Evolutionary conservation across 768 basidiomycete species (phyloP).

Genomic region (Rhodotorula babjevae): DNA sequence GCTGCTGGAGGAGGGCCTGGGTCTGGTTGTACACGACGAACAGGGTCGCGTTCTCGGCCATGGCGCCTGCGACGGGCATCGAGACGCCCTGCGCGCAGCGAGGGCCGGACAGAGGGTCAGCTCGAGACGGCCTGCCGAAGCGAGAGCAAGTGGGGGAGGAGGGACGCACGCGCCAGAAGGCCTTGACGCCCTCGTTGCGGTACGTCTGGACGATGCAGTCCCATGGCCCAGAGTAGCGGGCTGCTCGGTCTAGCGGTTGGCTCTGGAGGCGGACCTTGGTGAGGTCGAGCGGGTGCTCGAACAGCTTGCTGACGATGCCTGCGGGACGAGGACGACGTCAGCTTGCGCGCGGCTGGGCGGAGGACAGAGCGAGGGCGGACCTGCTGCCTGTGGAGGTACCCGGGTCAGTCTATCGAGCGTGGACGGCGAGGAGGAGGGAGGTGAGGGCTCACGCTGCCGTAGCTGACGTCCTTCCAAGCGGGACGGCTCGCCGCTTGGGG

Average conservation of each 20-base stretch:
- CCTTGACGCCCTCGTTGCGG: slow-evolving; percentile 71
- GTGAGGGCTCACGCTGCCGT: slow-evolving; percentile 31
- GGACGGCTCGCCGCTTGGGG: not conserved
- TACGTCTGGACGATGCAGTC: slow-evolving; percentile 82
- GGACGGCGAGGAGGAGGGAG: not conserved
- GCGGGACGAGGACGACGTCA: slow-evolving; percentile 53
- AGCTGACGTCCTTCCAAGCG: slow-evolving; percentile 40
- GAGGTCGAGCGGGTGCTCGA: slow-evolving; percentile 89
- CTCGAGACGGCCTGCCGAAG: slow-evolving; percentile 6
- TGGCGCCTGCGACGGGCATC: slow-evolving; percentile 83
- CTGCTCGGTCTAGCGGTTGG: slow-evolving; percentile 68
- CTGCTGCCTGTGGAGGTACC: slow-evolving; percentile 34
- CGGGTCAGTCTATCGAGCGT: not conserved
- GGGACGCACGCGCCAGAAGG: slow-evolving; percentile 72
- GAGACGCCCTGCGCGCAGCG: slow-evolving; percentile 65
- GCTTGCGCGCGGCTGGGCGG: not conserved
- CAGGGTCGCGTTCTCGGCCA: slow-evolving; percentile 82
- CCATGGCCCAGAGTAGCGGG: slow-evolving; percentile 74
- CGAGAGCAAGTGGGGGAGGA: slow-evolving; percentile 28
- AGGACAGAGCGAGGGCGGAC: not conserved
- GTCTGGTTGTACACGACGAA: slow-evolving; percentile 77
- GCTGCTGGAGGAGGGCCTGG: slow-evolving; percentile 48
- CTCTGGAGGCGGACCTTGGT: slow-evolving; percentile 91
- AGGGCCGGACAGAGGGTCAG: not conserved
- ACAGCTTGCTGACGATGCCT: slow-evolving; percentile 79